phyloP scores from a whole-genome alignment of 1,284 basidiomycete genomes.

The Pseudozyma tsukubaensis region DNA sequence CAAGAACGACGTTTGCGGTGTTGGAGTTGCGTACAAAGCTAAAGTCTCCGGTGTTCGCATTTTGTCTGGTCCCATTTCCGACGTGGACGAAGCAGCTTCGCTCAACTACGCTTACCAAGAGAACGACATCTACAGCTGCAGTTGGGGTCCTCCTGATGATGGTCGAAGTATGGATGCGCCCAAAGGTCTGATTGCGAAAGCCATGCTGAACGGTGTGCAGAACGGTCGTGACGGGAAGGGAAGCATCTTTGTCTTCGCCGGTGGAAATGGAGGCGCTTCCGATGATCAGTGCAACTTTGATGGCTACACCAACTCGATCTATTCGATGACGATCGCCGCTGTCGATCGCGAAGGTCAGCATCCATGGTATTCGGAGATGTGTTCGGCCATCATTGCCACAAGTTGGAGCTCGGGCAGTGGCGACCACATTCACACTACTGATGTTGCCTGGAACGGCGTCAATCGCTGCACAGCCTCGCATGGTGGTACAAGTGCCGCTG shows the following conservation, averaged over 20 bases:
- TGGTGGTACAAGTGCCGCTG: conserved; percentile 97
- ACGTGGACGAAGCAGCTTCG: conserved; percentile 95
- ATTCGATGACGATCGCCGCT: conserved; percentile 93
- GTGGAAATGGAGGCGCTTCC: conserved; percentile 90
- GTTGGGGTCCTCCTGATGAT: conserved; percentile 97
- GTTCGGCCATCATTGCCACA: conserved; percentile 95
- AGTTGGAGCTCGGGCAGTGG: conserved; percentile 96
- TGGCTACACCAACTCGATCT: conserved; percentile 98
- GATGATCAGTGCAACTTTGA: conserved; percentile 99
- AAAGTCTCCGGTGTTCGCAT: conserved; percentile 95
- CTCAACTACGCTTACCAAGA: conserved; percentile 93
- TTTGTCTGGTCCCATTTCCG: conserved; percentile 93
- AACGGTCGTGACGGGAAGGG: conserved; percentile 91
- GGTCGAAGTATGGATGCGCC: conserved; percentile 96
- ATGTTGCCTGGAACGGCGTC: conserved; percentile 77
- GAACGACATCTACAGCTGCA: conserved; percentile 93
- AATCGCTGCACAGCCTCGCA: conserved; percentile 85
- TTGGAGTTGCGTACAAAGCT: conserved; percentile 92
- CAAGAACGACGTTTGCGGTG: conserved; percentile 94
- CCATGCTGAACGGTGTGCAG: conserved; percentile 92
- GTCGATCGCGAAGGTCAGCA: conserved; percentile 91
- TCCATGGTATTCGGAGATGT: conserved; percentile 96
- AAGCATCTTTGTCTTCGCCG: conserved; percentile 95
- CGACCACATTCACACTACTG: conserved; percentile 84
- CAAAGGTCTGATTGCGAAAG: conserved; percentile 89